These are phyloP conservation scores for Isatis tinctoria DNA, from an alignment of 345 rosid genomes.

Conservation along the genomic window DNA sequence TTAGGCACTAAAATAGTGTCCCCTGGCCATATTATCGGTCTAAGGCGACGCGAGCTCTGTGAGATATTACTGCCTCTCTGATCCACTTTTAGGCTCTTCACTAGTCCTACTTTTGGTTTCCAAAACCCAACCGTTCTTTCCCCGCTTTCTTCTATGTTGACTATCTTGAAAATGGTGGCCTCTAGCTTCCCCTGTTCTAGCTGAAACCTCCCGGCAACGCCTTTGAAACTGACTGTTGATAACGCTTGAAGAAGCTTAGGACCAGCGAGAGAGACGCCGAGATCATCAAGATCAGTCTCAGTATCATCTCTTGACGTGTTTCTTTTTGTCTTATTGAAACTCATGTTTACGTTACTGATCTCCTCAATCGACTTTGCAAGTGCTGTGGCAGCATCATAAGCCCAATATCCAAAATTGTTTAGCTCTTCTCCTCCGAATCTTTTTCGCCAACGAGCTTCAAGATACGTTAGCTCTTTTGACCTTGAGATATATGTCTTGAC, in stretches of 20 bases:
- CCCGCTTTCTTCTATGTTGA: conserved; percentile 42
- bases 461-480: conserved; percentile 32
- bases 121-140: conserved; percentile 48
- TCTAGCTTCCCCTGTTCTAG: conserved; percentile 39
- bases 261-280: conserved; percentile 38
- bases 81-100: neutral
- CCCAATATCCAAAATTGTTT: conserved; percentile 38
- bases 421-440: conserved; percentile 24
- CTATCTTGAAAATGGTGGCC: conserved; percentile 35
- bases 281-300: conserved; percentile 38
- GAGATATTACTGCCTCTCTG: neutral
- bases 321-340: conserved; percentile 23
- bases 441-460: conserved; percentile 42
- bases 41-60: neutral
- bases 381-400: conserved; percentile 51
- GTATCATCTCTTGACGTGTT: neutral
- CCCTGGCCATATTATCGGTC: conserved; percentile 30
- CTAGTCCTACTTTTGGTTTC: conserved; percentile 35
- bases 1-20: conserved; percentile 28
- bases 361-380: conserved; percentile 49
- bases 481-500: conserved; percentile 29
- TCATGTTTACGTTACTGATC: conserved; percentile 11
- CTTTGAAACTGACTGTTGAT: conserved; percentile 34
- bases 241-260: conserved; percentile 37
- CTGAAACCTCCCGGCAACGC: conserved; percentile 40